Evolutionary conservation across 306 rosid species (phyloP).

Genomic region (Geum urbanum): DNA sequence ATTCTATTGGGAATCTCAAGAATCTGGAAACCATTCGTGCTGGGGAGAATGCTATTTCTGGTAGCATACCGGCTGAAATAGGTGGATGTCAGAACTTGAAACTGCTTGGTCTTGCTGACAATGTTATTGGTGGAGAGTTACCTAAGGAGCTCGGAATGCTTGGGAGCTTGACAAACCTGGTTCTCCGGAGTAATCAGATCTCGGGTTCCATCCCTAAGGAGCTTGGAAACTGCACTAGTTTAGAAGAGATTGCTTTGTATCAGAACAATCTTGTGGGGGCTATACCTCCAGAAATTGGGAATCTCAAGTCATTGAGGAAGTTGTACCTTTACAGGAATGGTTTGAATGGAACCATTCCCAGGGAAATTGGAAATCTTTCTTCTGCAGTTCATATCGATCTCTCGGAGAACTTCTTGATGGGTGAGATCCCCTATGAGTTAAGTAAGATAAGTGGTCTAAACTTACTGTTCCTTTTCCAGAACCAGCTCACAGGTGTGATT

Average conservation of each 20-base stretch:
- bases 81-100: conserved; percentile 59
- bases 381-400: conserved; percentile 61
- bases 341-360: conserved; percentile 93
- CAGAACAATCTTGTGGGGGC: conserved; percentile 61
- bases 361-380: conserved; percentile 83
- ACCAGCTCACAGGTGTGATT: conserved; percentile 77
- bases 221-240: conserved; percentile 70
- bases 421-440: conserved; percentile 70
- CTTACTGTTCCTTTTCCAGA: conserved; percentile 81
- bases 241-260: conserved; percentile 70
- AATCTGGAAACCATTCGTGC: conserved; percentile 61
- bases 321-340: conserved; percentile 73
- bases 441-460: conserved; percentile 56
- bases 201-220: conserved; percentile 81
- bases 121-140: conserved; percentile 61
- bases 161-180: conserved; percentile 44
- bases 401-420: conserved; percentile 71
- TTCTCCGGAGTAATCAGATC: conserved; percentile 63
- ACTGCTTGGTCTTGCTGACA: conserved; percentile 87
- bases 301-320: conserved; percentile 54
- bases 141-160: conserved; percentile 88
- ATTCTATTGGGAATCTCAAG: conserved; percentile 71
- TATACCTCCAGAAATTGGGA: conserved; percentile 73
- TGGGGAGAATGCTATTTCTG: conserved; percentile 82
- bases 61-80: conserved; percentile 71